These are phyloP conservation scores for Balakata baccata DNA, from an alignment of 345 rosid species.

Conservation along the genomic window DNA sequence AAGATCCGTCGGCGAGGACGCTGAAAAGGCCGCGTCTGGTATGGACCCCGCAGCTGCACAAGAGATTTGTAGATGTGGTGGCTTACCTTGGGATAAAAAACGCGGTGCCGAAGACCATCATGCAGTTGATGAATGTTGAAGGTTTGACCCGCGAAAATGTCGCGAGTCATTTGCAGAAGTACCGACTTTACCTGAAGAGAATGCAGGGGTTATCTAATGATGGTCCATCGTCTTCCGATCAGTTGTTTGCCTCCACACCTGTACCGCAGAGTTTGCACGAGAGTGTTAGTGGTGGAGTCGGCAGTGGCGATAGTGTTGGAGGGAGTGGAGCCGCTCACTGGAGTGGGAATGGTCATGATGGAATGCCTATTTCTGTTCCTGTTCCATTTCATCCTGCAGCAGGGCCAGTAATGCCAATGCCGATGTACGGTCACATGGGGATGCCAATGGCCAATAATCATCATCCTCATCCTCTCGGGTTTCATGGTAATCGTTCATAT, in stretches of 20 bases:
- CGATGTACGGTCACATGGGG: conserved; percentile 60
- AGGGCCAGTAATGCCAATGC: conserved; percentile 58
- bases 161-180: conserved; percentile 91
- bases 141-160: conserved; percentile 94
- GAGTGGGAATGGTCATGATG: conserved; percentile 36
- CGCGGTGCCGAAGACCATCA: conserved; percentile 97
- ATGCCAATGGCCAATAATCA: conserved; percentile 37
- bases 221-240: conserved; percentile 60
- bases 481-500: conserved; percentile 43
- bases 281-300: conserved; percentile 13
- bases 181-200: conserved; percentile 79
- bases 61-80: conserved; percentile 93
- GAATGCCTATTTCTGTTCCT: conserved; percentile 32
- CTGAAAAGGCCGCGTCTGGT: conserved; percentile 80
- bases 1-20: conserved; percentile 60
- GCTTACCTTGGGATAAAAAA: conserved; percentile 77
- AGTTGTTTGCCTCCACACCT: conserved; percentile 72
- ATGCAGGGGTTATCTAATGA: conserved; percentile 65
- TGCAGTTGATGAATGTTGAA: conserved; percentile 98
- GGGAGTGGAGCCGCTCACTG: not conserved
- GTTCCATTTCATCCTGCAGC: conserved; percentile 32
- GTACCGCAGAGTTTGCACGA: conserved; percentile 67
- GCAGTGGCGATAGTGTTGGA: not conserved
- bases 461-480: conserved; percentile 33
- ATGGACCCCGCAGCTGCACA: conserved; percentile 98